phyloP scores from a whole-genome alignment of 2,329 filamentous ascomycete genomes.

The Thermothelomyces thermophilus region DNA sequence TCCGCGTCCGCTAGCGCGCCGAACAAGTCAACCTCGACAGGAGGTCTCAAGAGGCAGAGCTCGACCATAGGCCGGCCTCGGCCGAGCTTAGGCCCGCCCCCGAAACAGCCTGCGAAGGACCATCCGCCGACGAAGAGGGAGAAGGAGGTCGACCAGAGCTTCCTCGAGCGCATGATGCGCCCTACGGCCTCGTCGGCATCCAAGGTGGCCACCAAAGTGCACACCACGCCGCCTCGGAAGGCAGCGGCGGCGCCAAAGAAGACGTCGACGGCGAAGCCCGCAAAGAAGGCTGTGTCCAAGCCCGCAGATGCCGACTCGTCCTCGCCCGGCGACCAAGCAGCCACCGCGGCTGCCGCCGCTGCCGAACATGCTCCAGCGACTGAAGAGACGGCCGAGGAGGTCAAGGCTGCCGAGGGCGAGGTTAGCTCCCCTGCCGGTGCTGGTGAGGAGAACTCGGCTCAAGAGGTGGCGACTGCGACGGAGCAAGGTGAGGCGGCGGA shows the following conservation, averaged over 20 bases:
- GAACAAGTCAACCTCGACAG: slow-evolving; percentile 25
- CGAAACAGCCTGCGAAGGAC: slow-evolving; percentile 49
- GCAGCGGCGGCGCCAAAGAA: slow-evolving; percentile 23
- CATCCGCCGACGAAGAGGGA: slow-evolving; percentile 42
- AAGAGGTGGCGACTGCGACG: slow-evolving; percentile 21
- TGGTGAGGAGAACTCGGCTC: slow-evolving; percentile 4
- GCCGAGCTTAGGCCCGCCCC: slow-evolving; percentile 52
- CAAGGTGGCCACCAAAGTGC: slow-evolving; percentile 59
- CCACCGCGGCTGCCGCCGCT: background rate
- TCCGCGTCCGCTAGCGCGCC: slow-evolving; percentile 25
- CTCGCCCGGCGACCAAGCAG: background rate
- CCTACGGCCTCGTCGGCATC: slow-evolving; percentile 64
- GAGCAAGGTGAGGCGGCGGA: slow-evolving; percentile 24
- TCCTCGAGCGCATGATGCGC: slow-evolving; percentile 76
- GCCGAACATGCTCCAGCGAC: slow-evolving; percentile 20
- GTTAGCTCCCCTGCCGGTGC: background rate
- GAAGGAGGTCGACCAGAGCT: slow-evolving; percentile 58
- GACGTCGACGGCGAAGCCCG: slow-evolving; percentile 7
- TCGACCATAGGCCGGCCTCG: slow-evolving; percentile 40
- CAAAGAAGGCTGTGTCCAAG: slow-evolving; percentile 14
- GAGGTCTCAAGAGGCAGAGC: slow-evolving; percentile 38
- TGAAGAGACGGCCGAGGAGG: slow-evolving; percentile 6
- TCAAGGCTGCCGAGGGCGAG: background rate
- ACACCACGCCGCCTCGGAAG: slow-evolving; percentile 44
- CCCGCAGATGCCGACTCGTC: background rate